phyloP scores from a whole-genome alignment of 2,329 filamentous ascomycete genomes.

The Erysiphe neolycopersici region DNA sequence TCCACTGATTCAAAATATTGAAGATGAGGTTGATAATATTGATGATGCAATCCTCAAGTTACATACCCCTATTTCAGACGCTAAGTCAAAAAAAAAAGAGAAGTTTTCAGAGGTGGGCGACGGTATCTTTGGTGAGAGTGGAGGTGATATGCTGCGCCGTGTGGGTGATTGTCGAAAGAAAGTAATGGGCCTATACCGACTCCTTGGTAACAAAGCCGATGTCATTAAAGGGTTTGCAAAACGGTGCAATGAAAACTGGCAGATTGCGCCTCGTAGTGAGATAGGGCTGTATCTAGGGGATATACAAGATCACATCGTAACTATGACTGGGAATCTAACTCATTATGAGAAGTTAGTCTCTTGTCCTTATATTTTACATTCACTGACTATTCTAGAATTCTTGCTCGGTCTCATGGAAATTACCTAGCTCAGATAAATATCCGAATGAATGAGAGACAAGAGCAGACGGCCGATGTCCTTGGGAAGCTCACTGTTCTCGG shows the following conservation, averaged over 20 bases:
- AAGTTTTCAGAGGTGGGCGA: slow-evolving; percentile 21
- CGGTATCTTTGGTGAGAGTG: slow-evolving; percentile 17
- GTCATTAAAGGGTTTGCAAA: slow-evolving; percentile 99
- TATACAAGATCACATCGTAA: slow-evolving; percentile 97
- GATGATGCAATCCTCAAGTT: slow-evolving; percentile 72
- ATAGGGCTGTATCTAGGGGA: slow-evolving; percentile 95
- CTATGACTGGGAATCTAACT: slow-evolving; percentile 86
- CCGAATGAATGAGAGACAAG: slow-evolving; percentile 91
- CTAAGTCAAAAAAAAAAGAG: slow-evolving; percentile 16
- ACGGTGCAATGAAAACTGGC: slow-evolving; percentile 92
- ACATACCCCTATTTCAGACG: slow-evolving; percentile 29
- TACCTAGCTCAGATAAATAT: slow-evolving; percentile 99
- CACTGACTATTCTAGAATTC: slow-evolving; percentile 28
- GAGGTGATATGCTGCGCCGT: slow-evolving; percentile 66
- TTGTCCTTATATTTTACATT: not conserved
- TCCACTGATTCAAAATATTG: slow-evolving; percentile 74
- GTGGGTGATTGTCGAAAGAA: slow-evolving; percentile 91
- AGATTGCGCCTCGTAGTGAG: slow-evolving; percentile 78
- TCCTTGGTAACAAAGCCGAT: slow-evolving; percentile 91
- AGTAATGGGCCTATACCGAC: slow-evolving; percentile 81
- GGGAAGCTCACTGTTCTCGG: slow-evolving; percentile 87
- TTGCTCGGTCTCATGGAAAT: slow-evolving; percentile 78
- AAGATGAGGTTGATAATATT: slow-evolving; percentile 91
- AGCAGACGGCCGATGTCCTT: slow-evolving; percentile 83
- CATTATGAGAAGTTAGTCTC: slow-evolving; percentile 75